These are phyloP conservation scores for Colletotrichum higginsianum DNA, from an alignment of 2,329 filamentous ascomycete species.

Conservation along the genomic window DNA sequence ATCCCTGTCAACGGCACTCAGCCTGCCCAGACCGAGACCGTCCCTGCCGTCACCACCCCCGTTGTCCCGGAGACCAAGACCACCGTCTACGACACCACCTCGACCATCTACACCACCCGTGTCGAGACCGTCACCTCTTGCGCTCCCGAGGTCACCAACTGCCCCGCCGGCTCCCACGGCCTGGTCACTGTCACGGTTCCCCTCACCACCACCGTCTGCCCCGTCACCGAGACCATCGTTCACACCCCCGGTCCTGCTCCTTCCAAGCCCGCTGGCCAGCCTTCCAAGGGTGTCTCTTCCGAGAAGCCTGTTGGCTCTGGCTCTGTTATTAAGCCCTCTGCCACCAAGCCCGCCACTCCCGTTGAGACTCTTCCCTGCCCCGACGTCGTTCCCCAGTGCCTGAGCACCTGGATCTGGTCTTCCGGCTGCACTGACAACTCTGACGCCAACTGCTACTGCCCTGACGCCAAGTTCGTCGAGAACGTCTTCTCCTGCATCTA, in stretches of 20 bases:
- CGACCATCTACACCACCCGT: slow-evolving; percentile 66
- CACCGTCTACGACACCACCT: slow-evolving; percentile 60
- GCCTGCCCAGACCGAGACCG: slow-evolving; percentile 33
- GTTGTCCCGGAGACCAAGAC: slow-evolving; percentile 42
- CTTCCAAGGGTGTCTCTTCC: slow-evolving; percentile 41
- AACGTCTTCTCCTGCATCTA: slow-evolving; percentile 87
- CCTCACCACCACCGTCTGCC: slow-evolving; percentile 73
- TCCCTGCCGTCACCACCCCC: slow-evolving; percentile 43
- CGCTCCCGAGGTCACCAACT: slow-evolving; percentile 62
- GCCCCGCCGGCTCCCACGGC: slow-evolving; percentile 59
- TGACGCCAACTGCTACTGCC: slow-evolving; percentile 89
- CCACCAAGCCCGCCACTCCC: slow-evolving; percentile 54
- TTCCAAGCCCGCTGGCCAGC: slow-evolving; percentile 29
- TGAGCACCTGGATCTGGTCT: slow-evolving; percentile 89
- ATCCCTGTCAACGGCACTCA: slow-evolving; percentile 29
- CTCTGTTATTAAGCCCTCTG: slow-evolving; percentile 46
- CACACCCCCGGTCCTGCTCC: slow-evolving; percentile 51
- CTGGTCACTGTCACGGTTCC: slow-evolving; percentile 69
- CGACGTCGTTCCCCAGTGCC: slow-evolving; percentile 84
- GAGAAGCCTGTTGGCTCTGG: slow-evolving; percentile 44
- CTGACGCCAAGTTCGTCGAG: slow-evolving; percentile 80
- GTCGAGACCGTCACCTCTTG: slow-evolving; percentile 67
- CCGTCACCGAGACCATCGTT: slow-evolving; percentile 69
- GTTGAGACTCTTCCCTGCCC: slow-evolving; percentile 72
- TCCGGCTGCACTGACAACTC: slow-evolving; percentile 85